A percentile compares a stretch with the other conserved stretches of the same genome.
Evolutionary conservation across 441 rosid genomes (phyloP).

Genomic region (Eruca vesicaria): DNA sequence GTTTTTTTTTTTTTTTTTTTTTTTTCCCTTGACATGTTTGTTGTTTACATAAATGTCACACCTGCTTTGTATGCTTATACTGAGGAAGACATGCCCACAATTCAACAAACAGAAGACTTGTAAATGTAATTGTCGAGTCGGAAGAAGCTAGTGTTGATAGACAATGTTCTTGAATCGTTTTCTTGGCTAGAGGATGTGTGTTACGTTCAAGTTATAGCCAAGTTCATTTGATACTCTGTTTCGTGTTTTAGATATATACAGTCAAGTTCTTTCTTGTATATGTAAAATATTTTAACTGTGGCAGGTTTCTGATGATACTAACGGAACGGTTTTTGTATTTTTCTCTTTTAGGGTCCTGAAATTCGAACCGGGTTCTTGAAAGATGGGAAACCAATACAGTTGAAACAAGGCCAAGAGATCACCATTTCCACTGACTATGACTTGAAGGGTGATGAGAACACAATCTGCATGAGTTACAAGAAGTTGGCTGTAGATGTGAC

Average conservation of each 20-base stretch:
- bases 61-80: neutral
- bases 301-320: neutral
- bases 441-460: constrained; percentile 71
- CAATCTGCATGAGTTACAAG: constrained; percentile 90
- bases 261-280: neutral
- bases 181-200: neutral
- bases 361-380: constrained; percentile 94
- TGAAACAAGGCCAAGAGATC: constrained; percentile 80
- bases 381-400: constrained; percentile 77
- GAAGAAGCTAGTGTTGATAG: neutral
- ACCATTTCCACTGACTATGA: constrained; percentile 76
- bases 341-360: constrained; percentile 78
- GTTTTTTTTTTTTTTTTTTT: no score
- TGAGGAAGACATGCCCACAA: neutral
- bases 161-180: neutral
- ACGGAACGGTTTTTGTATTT: neutral
- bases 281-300: neutral
- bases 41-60: neutral
- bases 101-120: neutral
- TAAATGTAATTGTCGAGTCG: neutral
- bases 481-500: constrained; percentile 74
- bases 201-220: neutral
- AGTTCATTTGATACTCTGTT: neutral
- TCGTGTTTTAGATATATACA: neutral
- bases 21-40: neutral